Evolutionary conservation across 192 early-diverging fungal genomes (phyloP).

Genomic region (Piromyces finnis): DNA sequence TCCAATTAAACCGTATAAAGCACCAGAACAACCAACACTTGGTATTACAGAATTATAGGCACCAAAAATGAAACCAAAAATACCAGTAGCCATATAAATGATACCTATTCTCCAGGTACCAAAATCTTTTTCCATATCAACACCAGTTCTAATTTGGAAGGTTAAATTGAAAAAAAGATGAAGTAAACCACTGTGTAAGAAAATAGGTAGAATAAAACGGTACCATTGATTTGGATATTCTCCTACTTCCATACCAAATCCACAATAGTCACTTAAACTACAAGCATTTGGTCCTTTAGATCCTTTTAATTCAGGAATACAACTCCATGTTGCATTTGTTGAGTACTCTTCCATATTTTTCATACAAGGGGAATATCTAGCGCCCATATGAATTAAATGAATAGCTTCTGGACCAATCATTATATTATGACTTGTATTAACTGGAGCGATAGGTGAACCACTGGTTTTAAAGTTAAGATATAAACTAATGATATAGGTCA

Average conservation of each 20-base stretch:
- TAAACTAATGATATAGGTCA: slow-evolving; percentile 6
- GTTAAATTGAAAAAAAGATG: slow-evolving; percentile 60
- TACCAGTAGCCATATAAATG: slow-evolving; percentile 56
- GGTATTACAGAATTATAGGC: slow-evolving; percentile 36
- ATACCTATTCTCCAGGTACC: slow-evolving; percentile 50
- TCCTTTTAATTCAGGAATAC: background rate
- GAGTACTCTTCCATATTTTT: slow-evolving; percentile 5
- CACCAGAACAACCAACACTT: slow-evolving; percentile 34
- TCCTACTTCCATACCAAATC: slow-evolving; percentile 17
- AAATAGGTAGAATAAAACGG: slow-evolving; percentile 62
- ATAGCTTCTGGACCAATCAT: background rate
- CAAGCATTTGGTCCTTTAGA: slow-evolving; percentile 10
- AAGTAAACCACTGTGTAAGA: slow-evolving; percentile 63
- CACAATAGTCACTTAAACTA: slow-evolving; percentile 36
- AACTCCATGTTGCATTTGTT: background rate
- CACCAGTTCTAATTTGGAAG: slow-evolving; percentile 51
- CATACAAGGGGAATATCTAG: slow-evolving; percentile 69
- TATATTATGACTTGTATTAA: background rate
- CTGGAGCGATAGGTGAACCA: background rate
- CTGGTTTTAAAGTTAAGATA: background rate
- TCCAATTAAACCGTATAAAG: slow-evolving; percentile 49
- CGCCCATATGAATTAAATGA: slow-evolving; percentile 45
- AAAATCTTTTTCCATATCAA: slow-evolving; percentile 54
- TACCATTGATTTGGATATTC: slow-evolving; percentile 53
- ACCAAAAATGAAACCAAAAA: slow-evolving; percentile 66